A percentile compares a stretch with the other conserved stretches of the same genome.
Conservation (phyloP, 2,329 filamentous ascomycete genomes). For the Cytospora piceae region DNA sequence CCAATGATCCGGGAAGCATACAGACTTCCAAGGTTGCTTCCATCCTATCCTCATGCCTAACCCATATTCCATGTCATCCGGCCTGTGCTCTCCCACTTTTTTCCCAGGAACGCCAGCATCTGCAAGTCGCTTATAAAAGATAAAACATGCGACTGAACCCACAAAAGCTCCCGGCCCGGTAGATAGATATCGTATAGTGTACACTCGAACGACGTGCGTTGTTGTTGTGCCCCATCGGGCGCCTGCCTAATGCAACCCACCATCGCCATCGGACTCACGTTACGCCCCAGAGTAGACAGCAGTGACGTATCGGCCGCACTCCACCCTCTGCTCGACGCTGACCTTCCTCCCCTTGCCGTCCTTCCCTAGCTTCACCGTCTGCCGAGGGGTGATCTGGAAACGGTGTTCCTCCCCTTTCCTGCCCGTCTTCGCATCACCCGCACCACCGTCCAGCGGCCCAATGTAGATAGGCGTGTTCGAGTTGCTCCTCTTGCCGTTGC, state of each 20-base stretch:
- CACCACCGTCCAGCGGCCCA: slow-evolving; percentile 67
- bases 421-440: slow-evolving; percentile 61
- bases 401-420: slow-evolving; percentile 69
- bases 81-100: slow-evolving; percentile 15
- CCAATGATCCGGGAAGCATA: not conserved
- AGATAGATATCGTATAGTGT: not conserved
- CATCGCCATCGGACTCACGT: slow-evolving; percentile 2
- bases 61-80: slow-evolving; percentile 6
- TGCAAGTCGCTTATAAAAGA: slow-evolving; percentile 5
- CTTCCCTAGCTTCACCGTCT: slow-evolving; percentile 67
- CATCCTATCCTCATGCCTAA: not conserved
- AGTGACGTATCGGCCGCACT: slow-evolving; percentile 82
- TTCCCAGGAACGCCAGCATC: slow-evolving; percentile 17
- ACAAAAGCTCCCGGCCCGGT: not conserved
- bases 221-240: not conserved
- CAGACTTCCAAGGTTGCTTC: slow-evolving; percentile 1
- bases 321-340: slow-evolving; percentile 81
- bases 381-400: slow-evolving; percentile 78
- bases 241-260: not conserved
- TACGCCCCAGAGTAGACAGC: slow-evolving; percentile 73
- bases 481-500: slow-evolving; percentile 88
- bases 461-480: slow-evolving; percentile 77
- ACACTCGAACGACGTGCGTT: not conserved
- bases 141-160: slow-evolving; percentile 6
- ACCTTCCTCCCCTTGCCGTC: slow-evolving; percentile 67